These are phyloP conservation scores for Podospora pseudopauciseta DNA, from an alignment of 495 filamentous ascomycete genomes.

Conservation along the genomic window DNA sequence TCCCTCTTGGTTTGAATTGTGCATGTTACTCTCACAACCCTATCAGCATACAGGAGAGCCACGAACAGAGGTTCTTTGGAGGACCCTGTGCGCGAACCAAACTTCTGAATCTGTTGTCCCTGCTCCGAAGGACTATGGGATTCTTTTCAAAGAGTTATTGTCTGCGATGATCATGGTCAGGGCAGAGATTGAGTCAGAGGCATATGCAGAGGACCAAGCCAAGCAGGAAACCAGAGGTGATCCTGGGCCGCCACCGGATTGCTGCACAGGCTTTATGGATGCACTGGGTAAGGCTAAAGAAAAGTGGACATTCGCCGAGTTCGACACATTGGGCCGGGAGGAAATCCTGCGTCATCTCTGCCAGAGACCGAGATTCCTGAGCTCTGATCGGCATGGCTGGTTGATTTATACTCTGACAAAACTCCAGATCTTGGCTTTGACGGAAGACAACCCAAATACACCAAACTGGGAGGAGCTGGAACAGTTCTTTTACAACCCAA, in stretches of 20 bases:
- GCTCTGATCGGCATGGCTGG: conserved; percentile 8
- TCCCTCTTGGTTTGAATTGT: background rate
- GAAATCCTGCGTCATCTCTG: conserved; percentile 5
- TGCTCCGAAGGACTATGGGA: conserved; percentile 7
- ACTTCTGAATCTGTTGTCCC: conserved; percentile 9
- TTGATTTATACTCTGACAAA: conserved; percentile 13
- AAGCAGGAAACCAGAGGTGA: background rate
- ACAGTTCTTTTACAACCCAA: conserved; percentile 8
- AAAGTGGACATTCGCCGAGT: background rate
- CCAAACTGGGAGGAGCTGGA: conserved; percentile 15
- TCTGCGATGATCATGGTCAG: conserved; percentile 19
- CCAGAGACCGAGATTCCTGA: conserved; percentile 3
- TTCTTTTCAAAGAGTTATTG: conserved; percentile 13
- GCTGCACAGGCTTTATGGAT: background rate
- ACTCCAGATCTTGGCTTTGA: conserved; percentile 10
- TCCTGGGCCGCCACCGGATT: background rate
- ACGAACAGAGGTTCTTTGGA: conserved; percentile 19
- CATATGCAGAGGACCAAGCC: conserved; percentile 9
- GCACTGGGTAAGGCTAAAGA: background rate
- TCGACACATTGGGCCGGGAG: background rate
- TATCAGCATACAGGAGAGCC: conserved; percentile 11
- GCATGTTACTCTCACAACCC: conserved; percentile 9
- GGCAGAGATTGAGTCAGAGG: conserved; percentile 15
- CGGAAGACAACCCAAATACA: conserved; percentile 10
- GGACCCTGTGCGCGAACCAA: conserved; percentile 17